A percentile compares a stretch with the other conserved stretches of the same genome.
phyloP scores from a whole-genome alignment of 495 filamentous ascomycete species.

The Amniculicola lignicola region DNA sequence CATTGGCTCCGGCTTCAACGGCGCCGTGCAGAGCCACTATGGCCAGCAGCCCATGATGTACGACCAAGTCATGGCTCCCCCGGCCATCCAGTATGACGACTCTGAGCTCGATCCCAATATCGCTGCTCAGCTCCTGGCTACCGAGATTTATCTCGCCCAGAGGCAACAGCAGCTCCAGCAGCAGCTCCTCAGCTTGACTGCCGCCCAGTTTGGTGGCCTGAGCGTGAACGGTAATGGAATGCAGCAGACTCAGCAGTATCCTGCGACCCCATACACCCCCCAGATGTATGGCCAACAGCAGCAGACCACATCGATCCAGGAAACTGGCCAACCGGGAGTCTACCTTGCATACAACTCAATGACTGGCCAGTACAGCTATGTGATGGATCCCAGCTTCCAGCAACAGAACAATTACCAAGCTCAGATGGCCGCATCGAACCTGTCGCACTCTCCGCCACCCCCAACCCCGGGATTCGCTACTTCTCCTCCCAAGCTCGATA shows the following conservation, averaged over 20 bases:
- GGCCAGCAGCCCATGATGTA: conserved; percentile 59
- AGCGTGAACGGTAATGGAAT: conserved; percentile 51
- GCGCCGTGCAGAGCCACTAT: conserved; percentile 40
- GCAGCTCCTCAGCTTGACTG: conserved; percentile 48
- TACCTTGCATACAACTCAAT: conserved; percentile 80
- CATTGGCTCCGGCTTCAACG: conserved; percentile 54
- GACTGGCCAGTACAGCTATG: conserved; percentile 74
- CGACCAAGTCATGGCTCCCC: conserved; percentile 85
- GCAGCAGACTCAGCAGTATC: conserved; percentile 42
- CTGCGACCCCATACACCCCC: conserved; percentile 45
- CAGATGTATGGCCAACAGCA: conserved; percentile 64
- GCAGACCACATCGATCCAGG: conserved; percentile 66
- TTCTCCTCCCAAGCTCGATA: conserved; percentile 35
- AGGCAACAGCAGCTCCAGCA: conserved; percentile 82
- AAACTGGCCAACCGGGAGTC: conserved; percentile 68
- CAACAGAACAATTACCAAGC: conserved; percentile 38
- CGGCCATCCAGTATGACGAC: conserved; percentile 63
- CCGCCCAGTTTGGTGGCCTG: conserved; percentile 75
- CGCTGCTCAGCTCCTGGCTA: conserved; percentile 78
- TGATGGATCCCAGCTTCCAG: conserved; percentile 55
- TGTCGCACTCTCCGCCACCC: conserved; percentile 40
- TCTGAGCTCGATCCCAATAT: conserved; percentile 75
- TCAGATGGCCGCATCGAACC: conserved; percentile 41
- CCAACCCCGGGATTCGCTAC: conserved; percentile 35
- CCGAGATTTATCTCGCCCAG: conserved; percentile 79